phyloP scores from a whole-genome alignment of 2,329 filamentous ascomycete genomes.

The Colletotrichum higginsianum region DNA sequence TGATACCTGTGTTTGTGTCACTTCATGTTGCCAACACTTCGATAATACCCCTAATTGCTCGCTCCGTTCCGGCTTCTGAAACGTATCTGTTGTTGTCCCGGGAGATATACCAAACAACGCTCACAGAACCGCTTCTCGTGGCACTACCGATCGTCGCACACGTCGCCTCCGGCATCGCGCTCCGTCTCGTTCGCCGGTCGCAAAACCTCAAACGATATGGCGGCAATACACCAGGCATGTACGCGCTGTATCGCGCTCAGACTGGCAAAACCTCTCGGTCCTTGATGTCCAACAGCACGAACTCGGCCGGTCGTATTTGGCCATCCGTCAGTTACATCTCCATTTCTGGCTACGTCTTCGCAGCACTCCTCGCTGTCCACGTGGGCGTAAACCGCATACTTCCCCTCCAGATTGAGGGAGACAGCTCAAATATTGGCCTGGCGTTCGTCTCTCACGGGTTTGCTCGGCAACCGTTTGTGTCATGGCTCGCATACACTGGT shows the following conservation, averaged over 20 bases:
- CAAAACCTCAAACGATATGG: slow-evolving; percentile 84
- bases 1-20: slow-evolving; percentile 81
- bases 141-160: slow-evolving; percentile 82
- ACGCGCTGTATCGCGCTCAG: slow-evolving; percentile 53
- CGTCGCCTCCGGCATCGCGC: slow-evolving; percentile 80
- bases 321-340: slow-evolving; percentile 80
- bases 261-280: slow-evolving; percentile 51
- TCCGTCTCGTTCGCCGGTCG: slow-evolving; percentile 81
- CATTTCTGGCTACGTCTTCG: slow-evolving; percentile 79
- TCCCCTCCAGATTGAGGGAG: slow-evolving; percentile 83
- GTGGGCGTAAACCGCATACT: slow-evolving; percentile 82
- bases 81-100: slow-evolving; percentile 91
- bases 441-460: slow-evolving; percentile 91
- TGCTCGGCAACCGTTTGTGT: slow-evolving; percentile 75
- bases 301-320: slow-evolving; percentile 66
- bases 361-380: slow-evolving; percentile 78
- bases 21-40: slow-evolving; percentile 88
- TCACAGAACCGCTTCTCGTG: slow-evolving; percentile 85
- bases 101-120: slow-evolving; percentile 89
- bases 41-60: slow-evolving; percentile 81
- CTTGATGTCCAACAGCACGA: slow-evolving; percentile 47
- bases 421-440: slow-evolving; percentile 87
- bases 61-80: slow-evolving; percentile 82
- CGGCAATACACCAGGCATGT: slow-evolving; percentile 71
- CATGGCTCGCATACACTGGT: slow-evolving; percentile 78